phyloP scores from a whole-genome alignment of 2,329 filamentous ascomycete species.

The Fusarium subglutinans region DNA sequence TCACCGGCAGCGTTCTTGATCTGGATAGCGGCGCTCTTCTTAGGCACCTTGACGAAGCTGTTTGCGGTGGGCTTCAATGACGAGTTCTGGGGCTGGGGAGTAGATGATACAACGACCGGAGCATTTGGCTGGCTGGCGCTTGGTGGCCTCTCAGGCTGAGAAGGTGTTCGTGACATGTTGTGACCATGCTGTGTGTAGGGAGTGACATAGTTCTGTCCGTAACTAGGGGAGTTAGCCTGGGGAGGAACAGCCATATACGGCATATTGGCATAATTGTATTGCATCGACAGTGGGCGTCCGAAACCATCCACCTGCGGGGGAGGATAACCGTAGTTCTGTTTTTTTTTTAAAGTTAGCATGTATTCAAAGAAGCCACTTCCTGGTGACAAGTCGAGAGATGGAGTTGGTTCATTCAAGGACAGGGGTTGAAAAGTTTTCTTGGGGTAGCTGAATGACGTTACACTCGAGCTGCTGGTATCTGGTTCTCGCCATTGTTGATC shows the following conservation, averaged over 20 bases:
- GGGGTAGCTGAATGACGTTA: slow-evolving; percentile 29
- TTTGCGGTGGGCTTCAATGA: slow-evolving; percentile 58
- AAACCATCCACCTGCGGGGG: slow-evolving; percentile 54
- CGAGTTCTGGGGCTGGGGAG: slow-evolving; percentile 71
- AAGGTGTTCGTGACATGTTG: slow-evolving; percentile 84
- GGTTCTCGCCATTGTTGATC: slow-evolving; percentile 48
- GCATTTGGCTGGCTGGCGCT: slow-evolving; percentile 71
- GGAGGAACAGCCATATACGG: slow-evolving; percentile 59
- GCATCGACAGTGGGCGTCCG: slow-evolving; percentile 50
- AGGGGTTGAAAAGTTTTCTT: slow-evolving; percentile 19
- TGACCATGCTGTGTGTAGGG: slow-evolving; percentile 63
- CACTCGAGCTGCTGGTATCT: slow-evolving; percentile 33
- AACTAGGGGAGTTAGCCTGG: slow-evolving; percentile 60
- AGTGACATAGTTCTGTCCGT: slow-evolving; percentile 56
- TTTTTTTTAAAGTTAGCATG: slow-evolving; percentile 74
- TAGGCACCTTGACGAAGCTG: slow-evolving; percentile 59
- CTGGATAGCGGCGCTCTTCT: slow-evolving; percentile 78
- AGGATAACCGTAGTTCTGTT: slow-evolving; percentile 71
- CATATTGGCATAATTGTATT: slow-evolving; percentile 57
- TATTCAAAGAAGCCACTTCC: slow-evolving; percentile 76
- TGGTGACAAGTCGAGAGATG: slow-evolving; percentile 70
- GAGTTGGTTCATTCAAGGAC: slow-evolving; percentile 33
- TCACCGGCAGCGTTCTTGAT: slow-evolving; percentile 89
- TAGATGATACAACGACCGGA: slow-evolving; percentile 69
- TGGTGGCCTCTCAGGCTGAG: slow-evolving; percentile 75